Percentiles rank a stretch among this genome's conserved stretches.
Evolutionary conservation across 306 rosid species (phyloP).

Genomic region (Begonia masoniana): DNA sequence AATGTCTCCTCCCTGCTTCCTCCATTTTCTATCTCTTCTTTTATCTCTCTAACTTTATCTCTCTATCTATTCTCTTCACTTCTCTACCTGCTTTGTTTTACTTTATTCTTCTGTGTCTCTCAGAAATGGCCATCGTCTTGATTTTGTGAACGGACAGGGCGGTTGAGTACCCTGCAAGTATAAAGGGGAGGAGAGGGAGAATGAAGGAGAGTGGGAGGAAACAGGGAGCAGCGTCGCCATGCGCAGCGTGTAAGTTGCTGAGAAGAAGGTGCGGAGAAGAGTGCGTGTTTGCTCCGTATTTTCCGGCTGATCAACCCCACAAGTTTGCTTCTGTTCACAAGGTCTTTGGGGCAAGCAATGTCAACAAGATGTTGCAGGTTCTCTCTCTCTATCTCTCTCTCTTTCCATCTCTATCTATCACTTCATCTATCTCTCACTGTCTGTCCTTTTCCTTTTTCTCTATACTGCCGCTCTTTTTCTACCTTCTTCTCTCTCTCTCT

Average conservation of each 20-base stretch:
- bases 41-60: too few species aligned
- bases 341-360: conserved; percentile 81
- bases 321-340: conserved; percentile 82
- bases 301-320: conserved; percentile 68
- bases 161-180: not conserved
- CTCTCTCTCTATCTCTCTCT: not conserved
- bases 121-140: not conserved
- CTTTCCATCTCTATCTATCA: not conserved
- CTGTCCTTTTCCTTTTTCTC: not conserved
- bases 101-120: not conserved
- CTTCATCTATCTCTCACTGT: too few species aligned
- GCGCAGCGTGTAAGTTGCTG: conserved; percentile 78
- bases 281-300: conserved; percentile 75
- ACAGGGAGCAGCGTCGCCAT: conserved; percentile 58
- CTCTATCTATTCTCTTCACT: too few species aligned
- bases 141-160: not conserved
- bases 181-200: not conserved
- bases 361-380: conserved; percentile 85
- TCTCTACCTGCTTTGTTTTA: too few species aligned
- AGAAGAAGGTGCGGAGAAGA: conserved; percentile 63
- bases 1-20: too few species aligned
- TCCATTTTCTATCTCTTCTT: too few species aligned
- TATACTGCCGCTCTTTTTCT: not conserved
- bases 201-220: conserved; percentile 44
- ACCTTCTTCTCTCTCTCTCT: too few species aligned